Evolutionary conservation across 768 basidiomycete species (phyloP).

Genomic region (Kwoniella europaea): DNA sequence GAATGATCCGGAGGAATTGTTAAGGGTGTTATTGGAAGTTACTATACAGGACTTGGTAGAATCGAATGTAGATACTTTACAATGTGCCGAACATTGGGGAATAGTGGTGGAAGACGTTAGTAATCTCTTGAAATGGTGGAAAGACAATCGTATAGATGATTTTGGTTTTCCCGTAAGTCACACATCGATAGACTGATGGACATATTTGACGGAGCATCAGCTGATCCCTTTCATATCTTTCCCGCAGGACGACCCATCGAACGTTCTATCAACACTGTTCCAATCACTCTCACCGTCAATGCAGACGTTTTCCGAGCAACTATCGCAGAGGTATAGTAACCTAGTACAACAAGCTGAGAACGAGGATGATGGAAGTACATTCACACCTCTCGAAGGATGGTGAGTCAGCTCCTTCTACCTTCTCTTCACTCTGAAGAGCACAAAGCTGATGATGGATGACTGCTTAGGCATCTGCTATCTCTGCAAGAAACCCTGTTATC

Average conservation of each 20-base stretch:
- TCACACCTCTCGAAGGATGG: slow-evolving; percentile 43
- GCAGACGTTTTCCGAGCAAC: slow-evolving; percentile 1
- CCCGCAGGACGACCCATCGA: background rate
- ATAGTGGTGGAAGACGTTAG: slow-evolving; percentile 23
- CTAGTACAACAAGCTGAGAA: slow-evolving; percentile 27
- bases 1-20: slow-evolving; percentile 2
- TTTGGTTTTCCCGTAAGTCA: slow-evolving; percentile 31
- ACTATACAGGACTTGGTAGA: slow-evolving; percentile 11
- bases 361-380: slow-evolving; percentile 38
- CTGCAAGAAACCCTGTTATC: slow-evolving; percentile 33
- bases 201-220: background rate
- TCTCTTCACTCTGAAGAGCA: background rate
- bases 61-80: background rate
- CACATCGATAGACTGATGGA: too few species aligned
- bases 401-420: slow-evolving; percentile 10
- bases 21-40: slow-evolving; percentile 17
- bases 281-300: background rate
- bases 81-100: slow-evolving; percentile 9
- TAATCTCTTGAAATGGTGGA: slow-evolving; percentile 33
- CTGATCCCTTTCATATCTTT: slow-evolving; percentile 6
- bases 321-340: slow-evolving; percentile 9
- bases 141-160: slow-evolving; percentile 5
- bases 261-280: background rate
- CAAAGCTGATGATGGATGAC: background rate
- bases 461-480: slow-evolving; percentile 24